A percentile compares a stretch with the other conserved stretches of the same genome.
phyloP scores from a whole-genome alignment of 208 protist genomes.

The Crithidia acanthocephali region DNA sequence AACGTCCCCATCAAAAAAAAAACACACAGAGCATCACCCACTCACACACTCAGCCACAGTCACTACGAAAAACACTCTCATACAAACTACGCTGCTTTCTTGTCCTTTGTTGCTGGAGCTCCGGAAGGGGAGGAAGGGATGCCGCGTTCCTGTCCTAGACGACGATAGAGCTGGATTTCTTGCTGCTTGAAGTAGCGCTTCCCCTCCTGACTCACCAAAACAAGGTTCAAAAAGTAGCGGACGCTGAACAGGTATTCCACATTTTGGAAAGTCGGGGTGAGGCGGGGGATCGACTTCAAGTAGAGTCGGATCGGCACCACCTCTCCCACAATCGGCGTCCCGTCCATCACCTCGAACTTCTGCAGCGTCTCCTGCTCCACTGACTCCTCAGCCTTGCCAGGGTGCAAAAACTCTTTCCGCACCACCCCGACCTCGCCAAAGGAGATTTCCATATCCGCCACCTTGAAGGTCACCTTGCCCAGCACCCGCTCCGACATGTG shows the following conservation, averaged over 20 bases:
- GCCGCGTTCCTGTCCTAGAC: conserved; percentile 58
- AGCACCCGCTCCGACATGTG: conserved; percentile 79
- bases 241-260: conserved; percentile 77
- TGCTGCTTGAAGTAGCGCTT: conserved; percentile 93
- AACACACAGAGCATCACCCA: background rate
- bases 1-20: background rate
- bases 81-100: background rate
- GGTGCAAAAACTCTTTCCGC: conserved; percentile 64
- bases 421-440: conserved; percentile 82
- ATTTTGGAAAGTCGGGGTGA: conserved; percentile 83
- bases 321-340: conserved; percentile 87
- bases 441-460: conserved; percentile 73
- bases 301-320: conserved; percentile 92
- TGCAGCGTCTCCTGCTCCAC: conserved; percentile 82
- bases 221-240: conserved; percentile 88
- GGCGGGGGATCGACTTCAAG: conserved; percentile 70
- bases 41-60: background rate
- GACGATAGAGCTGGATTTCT: conserved; percentile 84
- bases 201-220: conserved; percentile 75
- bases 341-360: conserved; percentile 94
- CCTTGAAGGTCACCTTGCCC: conserved; percentile 83
- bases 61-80: conserved; percentile 2
- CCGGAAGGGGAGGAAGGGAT: background rate
- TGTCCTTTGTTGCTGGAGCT: background rate
- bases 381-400: conserved; percentile 30